Evolutionary conservation across 208 protist species (phyloP), one percentile per base, ranked within the genome.

Genomic region (Trypanosoma avium): DNA sequence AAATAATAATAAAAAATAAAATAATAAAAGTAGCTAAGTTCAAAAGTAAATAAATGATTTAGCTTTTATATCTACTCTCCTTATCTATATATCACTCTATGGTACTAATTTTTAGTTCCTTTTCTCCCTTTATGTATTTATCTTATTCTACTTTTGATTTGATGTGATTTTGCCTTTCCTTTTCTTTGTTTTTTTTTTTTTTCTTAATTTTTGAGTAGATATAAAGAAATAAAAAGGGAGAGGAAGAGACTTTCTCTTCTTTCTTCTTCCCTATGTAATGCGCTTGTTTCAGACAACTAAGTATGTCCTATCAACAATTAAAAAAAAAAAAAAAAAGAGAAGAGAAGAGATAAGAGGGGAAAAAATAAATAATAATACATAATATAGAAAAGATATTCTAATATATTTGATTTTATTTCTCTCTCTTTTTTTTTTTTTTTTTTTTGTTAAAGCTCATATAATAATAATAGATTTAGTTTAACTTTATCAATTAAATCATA

Each of bases 361-460:
- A 50, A 50, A 50, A 30, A 5, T 1, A 50, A 22, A 50, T 3
- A 22, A 26, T 8, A 26, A 30, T 50, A 10, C 24, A 22, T 48
- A 26, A 48, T n/a, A n/a, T n/a, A n/a, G n/a, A n/a, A n/a, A n/a
- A n/a, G n/a, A n/a, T n/a, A n/a, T 50, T 30, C 45, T n/a, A 9
- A 3, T n/a, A 22, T 21, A 1, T 19, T 50, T 22, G 2, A 8
- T 26, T 48, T 48, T 48, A 48, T 50, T 7, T 50, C 12, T 50
- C 45, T 8, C 8, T 50, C 24, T 56, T 63, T 66, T 71, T 40
- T 35, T 46, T 53, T 56, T 29, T 66, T 56, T 53, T 53, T 55
- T 26, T 56, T 55, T 38, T 36, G 19, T 32, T 40, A 43, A 45
- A 43, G 30, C 22, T 15, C 33, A 29, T 21, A 27, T 54, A 47